phyloP scores from a whole-genome alignment of 371 early-diverging fungal genomes.

The Apophysomyces sp. region DNA sequence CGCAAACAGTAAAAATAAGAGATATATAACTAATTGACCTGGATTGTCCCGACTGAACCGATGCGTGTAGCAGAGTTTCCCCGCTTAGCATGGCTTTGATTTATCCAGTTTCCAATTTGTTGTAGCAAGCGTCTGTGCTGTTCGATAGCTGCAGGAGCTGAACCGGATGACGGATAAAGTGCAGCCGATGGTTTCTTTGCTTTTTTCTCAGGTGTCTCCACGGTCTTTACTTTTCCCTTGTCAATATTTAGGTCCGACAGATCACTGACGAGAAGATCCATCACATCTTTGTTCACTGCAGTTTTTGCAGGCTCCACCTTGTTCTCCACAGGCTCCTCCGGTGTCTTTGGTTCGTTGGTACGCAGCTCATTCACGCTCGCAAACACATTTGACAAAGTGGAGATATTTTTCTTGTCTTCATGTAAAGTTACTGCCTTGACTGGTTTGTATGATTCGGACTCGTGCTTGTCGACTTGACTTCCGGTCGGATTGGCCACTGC shows the following conservation, averaged over 20 bases:
- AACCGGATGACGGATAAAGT: not conserved
- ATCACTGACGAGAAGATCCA: constrained; percentile 7
- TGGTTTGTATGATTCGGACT: constrained; percentile 1
- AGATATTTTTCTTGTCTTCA: constrained; percentile 4
- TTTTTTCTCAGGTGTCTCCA: not conserved
- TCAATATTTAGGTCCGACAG: constrained; percentile 3
- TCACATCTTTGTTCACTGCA: constrained; percentile 6
- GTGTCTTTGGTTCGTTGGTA: not conserved
- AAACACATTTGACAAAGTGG: constrained; percentile 9
- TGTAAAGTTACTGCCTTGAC: not conserved
- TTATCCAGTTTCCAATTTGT: too few relatives aligned
- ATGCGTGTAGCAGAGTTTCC: too few relatives aligned
- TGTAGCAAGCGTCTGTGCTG: too few relatives aligned
- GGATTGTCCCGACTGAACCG: too few relatives aligned
- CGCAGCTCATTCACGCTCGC: not conserved
- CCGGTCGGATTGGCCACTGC: not conserved
- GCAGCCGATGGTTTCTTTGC: not conserved
- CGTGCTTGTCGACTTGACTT: constrained; percentile 2
- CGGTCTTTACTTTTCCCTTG: not conserved
- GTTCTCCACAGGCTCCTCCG: not conserved
- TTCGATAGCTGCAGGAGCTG: too few relatives aligned
- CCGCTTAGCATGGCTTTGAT: too few relatives aligned
- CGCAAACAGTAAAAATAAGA: too few relatives aligned
- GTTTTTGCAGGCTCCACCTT: not conserved
- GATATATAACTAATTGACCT: too few relatives aligned